Evolutionary conservation across 495 filamentous ascomycete genomes (phyloP).

Genomic region (Aspergillus nidulans): DNA sequence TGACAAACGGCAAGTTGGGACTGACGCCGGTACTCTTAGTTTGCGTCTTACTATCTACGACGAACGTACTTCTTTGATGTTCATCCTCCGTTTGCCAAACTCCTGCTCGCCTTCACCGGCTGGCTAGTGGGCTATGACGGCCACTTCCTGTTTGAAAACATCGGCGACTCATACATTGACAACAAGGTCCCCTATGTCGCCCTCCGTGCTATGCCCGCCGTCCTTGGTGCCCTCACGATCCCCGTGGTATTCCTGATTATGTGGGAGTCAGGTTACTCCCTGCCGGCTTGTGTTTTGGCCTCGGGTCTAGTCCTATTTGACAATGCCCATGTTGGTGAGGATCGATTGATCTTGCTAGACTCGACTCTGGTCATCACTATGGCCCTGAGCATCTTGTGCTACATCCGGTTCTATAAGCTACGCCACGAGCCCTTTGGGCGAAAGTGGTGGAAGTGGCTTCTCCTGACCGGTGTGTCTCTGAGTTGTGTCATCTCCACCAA

Average conservation of each 20-base stretch:
- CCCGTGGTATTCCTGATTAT: slow-evolving; percentile 95
- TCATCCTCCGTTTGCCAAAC: slow-evolving; percentile 86
- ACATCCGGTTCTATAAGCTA: slow-evolving; percentile 97
- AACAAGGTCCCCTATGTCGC: slow-evolving; percentile 97
- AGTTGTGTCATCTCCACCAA: slow-evolving; percentile 98
- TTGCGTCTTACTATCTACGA: slow-evolving; percentile 94
- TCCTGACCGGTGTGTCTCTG: slow-evolving; percentile 87
- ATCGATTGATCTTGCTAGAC: slow-evolving; percentile 90
- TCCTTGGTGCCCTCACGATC: slow-evolving; percentile 87
- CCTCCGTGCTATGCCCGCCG: slow-evolving; percentile 88
- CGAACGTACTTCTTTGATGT: slow-evolving; percentile 99
- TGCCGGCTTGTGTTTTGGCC: slow-evolving; percentile 85
- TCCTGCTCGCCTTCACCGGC: slow-evolving; percentile 76
- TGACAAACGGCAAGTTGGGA: background rate
- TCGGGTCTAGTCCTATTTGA: slow-evolving; percentile 88
- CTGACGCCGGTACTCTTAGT: slow-evolving; percentile 49
- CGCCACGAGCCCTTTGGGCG: slow-evolving; percentile 82
- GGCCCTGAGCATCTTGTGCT: slow-evolving; percentile 87
- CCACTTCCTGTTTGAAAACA: slow-evolving; percentile 97
- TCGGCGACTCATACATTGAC: slow-evolving; percentile 94
- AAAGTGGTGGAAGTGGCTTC: slow-evolving; percentile 99
- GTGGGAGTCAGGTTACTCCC: slow-evolving; percentile 98
- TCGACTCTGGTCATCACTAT: slow-evolving; percentile 91
- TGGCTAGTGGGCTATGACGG: slow-evolving; percentile 96
- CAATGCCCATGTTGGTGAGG: slow-evolving; percentile 98